These are phyloP conservation scores for Mycena albidolilacea DNA, from an alignment of 768 basidiomycete species.

Conservation along the genomic window DNA sequence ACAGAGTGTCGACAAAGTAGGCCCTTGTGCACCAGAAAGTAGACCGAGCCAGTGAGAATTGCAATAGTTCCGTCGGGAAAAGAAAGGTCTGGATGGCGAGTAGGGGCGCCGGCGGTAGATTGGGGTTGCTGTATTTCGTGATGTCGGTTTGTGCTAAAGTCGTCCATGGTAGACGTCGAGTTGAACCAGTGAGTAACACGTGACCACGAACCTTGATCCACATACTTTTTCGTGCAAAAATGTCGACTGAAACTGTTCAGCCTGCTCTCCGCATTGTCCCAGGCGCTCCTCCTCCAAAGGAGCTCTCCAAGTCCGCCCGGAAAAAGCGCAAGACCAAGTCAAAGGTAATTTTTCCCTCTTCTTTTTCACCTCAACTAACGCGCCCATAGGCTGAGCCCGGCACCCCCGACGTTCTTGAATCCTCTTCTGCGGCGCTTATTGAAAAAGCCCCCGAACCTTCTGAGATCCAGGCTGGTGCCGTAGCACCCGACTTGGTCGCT, in stretches of 20 bases:
- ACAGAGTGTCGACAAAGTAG: conserved; percentile 75
- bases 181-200: neutral
- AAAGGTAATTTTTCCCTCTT: conserved; percentile 46
- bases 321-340: conserved; percentile 75
- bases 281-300: conserved; percentile 78
- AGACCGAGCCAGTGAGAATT: conserved; percentile 67
- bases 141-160: conserved; percentile 65
- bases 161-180: conserved; percentile 38
- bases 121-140: conserved; percentile 43
- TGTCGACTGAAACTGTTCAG: conserved; percentile 43
- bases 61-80: conserved; percentile 82
- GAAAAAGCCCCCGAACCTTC: conserved; percentile 66
- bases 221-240: conserved; percentile 42
- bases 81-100: conserved; percentile 67
- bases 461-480: conserved; percentile 63
- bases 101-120: conserved; percentile 48
- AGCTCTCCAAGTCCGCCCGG: conserved; percentile 75
- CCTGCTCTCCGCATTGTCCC: conserved; percentile 73
- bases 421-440: conserved; percentile 58
- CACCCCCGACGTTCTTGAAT: conserved; percentile 59
- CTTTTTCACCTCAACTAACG: conserved; percentile 41
- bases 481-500: conserved; percentile 63
- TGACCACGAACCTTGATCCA: neutral
- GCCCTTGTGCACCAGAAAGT: conserved; percentile 81
- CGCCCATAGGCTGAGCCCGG: conserved; percentile 63